Percentiles rank a stretch among this genome's conserved stretches.
phyloP scores from a whole-genome alignment of 129 eudicot species.

The Dittrichia graveolens region DNA sequence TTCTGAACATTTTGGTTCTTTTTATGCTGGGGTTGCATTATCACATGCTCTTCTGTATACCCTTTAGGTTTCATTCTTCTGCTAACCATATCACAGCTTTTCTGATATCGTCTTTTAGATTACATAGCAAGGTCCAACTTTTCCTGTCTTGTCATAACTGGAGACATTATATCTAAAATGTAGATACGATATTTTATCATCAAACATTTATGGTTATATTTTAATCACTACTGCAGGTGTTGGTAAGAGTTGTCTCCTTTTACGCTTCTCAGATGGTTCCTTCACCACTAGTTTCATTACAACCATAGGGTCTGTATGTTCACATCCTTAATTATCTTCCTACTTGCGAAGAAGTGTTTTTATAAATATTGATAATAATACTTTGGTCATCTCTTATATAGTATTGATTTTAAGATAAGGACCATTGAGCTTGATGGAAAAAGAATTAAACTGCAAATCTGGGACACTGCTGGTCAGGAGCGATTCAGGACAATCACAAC shows the following conservation, averaged over 20 bases:
- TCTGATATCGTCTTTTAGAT: slow-evolving; percentile 1
- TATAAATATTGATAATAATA: neutral
- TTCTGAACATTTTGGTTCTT: too few species aligned
- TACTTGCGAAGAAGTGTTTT: neutral
- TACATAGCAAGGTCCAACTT: neutral
- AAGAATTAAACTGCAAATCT: slow-evolving; percentile 83
- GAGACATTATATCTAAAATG: neutral
- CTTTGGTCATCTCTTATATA: slow-evolving; percentile 24
- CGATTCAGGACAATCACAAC: slow-evolving; percentile 93
- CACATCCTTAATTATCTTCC: neutral
- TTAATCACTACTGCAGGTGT: slow-evolving; percentile 56
- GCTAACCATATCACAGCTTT: neutral
- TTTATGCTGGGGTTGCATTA: neutral
- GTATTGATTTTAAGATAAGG: slow-evolving; percentile 92
- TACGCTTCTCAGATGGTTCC: slow-evolving; percentile 96
- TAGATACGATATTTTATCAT: neutral
- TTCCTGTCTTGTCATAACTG: neutral
- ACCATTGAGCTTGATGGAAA: slow-evolving; percentile 93
- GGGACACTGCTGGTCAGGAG: slow-evolving; percentile 99
- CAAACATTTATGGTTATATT: neutral
- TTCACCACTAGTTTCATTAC: slow-evolving; percentile 96
- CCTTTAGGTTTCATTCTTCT: slow-evolving; percentile 2
- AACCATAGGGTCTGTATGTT: slow-evolving; percentile 78
- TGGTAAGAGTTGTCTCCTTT: slow-evolving; percentile 99
- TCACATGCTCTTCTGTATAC: neutral